These are phyloP conservation scores for Ruellia speciosa DNA, from an alignment of 305 asterid genomes.

Conservation along the genomic window DNA sequence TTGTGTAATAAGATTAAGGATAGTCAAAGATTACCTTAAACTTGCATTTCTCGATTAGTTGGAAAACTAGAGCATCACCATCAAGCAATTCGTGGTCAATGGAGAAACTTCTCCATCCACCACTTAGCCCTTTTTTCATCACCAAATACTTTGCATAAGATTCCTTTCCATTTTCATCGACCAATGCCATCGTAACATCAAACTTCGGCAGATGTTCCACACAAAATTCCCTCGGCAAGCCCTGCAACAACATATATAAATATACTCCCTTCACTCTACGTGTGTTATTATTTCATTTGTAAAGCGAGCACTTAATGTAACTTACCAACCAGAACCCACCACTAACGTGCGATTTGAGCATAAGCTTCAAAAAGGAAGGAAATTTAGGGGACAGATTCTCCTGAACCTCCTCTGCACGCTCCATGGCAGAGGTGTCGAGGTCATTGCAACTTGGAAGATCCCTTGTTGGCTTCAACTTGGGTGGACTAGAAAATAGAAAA, in stretches of 20 bases:
- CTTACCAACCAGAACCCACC: constrained; percentile 2
- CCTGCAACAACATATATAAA: not conserved
- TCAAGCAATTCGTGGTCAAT: not conserved
- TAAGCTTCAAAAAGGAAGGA: not conserved
- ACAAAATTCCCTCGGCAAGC: not conserved
- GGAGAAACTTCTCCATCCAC: not conserved
- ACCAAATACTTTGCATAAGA: not conserved
- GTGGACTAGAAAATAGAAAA: too few species aligned
- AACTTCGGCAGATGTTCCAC: not conserved
- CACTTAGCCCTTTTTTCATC: not conserved
- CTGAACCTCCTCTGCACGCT: not conserved
- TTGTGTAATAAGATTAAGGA: not conserved
- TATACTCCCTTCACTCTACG: not conserved
- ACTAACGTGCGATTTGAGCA: not conserved
- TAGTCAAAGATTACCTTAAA: not conserved
- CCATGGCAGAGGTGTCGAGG: not conserved
- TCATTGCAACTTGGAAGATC: too few species aligned
- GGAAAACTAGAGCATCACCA: constrained; percentile 2
- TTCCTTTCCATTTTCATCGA: not conserved
- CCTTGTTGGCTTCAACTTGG: too few species aligned
- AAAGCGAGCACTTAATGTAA: not conserved
- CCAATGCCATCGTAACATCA: not conserved
- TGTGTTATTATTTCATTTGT: not conserved
- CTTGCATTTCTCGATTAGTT: not conserved
- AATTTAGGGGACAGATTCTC: not conserved